phyloP scores from a whole-genome alignment of 495 filamentous ascomycete species.

The Pyrenopolyporus hunteri region DNA sequence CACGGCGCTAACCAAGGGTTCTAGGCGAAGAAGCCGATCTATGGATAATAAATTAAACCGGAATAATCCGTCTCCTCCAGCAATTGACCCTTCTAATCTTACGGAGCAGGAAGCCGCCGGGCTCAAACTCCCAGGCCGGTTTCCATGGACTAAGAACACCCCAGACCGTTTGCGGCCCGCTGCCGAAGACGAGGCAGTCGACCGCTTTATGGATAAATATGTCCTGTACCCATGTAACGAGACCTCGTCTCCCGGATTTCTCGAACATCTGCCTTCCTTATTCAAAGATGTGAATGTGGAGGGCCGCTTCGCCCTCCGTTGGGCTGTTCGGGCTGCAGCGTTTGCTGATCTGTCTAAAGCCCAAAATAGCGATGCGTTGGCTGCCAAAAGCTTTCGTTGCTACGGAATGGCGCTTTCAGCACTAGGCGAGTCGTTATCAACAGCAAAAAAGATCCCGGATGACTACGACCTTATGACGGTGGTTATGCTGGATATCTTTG shows the following conservation, averaged over 20 bases:
- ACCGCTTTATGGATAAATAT: conserved; percentile 44
- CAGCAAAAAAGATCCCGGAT: conserved; percentile 33
- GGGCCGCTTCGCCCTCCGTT: conserved; percentile 43
- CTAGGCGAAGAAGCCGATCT: conserved; percentile 22
- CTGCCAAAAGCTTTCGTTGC: conserved; percentile 37
- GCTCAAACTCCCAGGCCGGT: conserved; percentile 8
- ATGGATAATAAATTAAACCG: background rate
- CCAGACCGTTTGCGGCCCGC: conserved; percentile 11
- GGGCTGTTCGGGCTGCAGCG: conserved; percentile 44
- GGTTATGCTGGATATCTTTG: conserved; percentile 46
- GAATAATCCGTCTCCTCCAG: background rate
- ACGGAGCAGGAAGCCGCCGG: conserved; percentile 13
- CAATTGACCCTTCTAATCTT: conserved; percentile 28
- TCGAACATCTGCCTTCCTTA: conserved; percentile 44
- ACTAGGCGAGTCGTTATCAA: conserved; percentile 35
- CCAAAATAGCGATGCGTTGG: conserved; percentile 22
- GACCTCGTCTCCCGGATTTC: conserved; percentile 42
- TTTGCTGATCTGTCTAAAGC: conserved; percentile 41
- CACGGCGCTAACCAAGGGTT: background rate
- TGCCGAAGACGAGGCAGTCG: conserved; percentile 39
- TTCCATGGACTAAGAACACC: conserved; percentile 9
- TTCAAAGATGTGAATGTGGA: conserved; percentile 45
- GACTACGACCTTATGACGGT: conserved; percentile 47
- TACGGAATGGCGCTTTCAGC: conserved; percentile 44
- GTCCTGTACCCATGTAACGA: conserved; percentile 46